Evolutionary conservation across 2,329 filamentous ascomycete genomes (phyloP), one percentile per base, ranked within the genome.

Genomic region (Pseudophaeomoniella oleicola): DNA sequence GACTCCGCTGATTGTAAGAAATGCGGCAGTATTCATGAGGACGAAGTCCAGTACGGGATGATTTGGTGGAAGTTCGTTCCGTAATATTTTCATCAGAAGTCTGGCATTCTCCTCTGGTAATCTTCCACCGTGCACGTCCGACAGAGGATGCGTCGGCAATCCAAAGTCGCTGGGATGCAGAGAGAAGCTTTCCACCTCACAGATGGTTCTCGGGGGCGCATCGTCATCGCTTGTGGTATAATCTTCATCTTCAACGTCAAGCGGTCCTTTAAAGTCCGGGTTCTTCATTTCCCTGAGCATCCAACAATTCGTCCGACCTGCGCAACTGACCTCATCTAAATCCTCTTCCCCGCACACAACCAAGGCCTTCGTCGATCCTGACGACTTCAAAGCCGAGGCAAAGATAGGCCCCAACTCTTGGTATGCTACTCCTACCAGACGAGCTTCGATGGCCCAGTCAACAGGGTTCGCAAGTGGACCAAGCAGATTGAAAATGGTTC

Each of bases 401-500:
- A 94, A 98, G 5, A 92, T 80, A 2, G 79, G 80, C 1, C 88
- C 90, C 14, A 98, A 75, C 47, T 86, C 82, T 52, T 79, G 74
- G 43, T 90, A 76, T 12, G 87, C 88, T 17, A 98, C 88, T 42
- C 90, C 90, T n/a, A 98, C 75, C 40, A 98, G 74, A 18, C 90
- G 77, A 10, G 87, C 86, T 62, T 98, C 90, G 40, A 98, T 74
- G 22, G 73, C 65, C 48, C 78, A 75, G 50, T 94, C 83, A 13
- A 93, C 72, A 0, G 90, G 90, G 58, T 96, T 96, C 32, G 86
- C 81, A 17, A 98, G 67, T 0, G 90, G 90, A 0, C 90, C 90
- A 35, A 98, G 72, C 12, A 98, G 74, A 60, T 98, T 98, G 75
- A 98, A 98, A 47, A 98, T 88, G 2, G 90, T 98, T 49, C 90